Conservation (phyloP, 306 rosid species). For the Citrullus mucosospermus region DNA sequence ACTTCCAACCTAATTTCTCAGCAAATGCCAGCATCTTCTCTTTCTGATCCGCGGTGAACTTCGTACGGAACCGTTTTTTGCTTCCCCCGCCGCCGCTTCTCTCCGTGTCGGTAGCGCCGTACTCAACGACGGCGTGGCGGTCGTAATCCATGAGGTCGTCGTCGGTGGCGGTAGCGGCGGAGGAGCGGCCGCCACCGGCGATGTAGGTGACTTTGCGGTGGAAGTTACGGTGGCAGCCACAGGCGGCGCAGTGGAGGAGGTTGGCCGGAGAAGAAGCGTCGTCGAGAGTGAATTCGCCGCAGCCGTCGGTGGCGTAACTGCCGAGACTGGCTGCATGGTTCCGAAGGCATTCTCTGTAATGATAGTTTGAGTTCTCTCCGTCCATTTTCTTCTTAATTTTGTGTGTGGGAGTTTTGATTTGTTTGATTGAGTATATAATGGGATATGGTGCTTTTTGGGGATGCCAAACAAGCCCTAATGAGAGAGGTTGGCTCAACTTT, state of each 20-base stretch:
- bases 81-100: not conserved
- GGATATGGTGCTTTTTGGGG: not conserved
- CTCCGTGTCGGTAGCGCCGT: constrained; percentile 3
- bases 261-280: constrained; percentile 9
- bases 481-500: not conserved
- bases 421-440: constrained; percentile 5
- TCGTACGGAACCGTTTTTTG: constrained; percentile 61
- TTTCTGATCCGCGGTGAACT: constrained; percentile 69
- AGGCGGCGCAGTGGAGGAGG: constrained; percentile 52
- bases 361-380: constrained; percentile 21
- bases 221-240: constrained; percentile 84
- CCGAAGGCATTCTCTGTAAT: constrained; percentile 60
- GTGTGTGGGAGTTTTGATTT: not conserved
- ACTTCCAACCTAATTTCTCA: constrained; percentile 43
- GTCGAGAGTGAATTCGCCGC: constrained; percentile 69
- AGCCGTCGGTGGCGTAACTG: constrained; percentile 89
- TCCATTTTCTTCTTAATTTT: constrained; percentile 3
- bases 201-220: constrained; percentile 48
- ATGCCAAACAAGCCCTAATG: constrained; percentile 1
- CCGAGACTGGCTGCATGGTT: constrained; percentile 96
- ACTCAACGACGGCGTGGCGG: constrained; percentile 1
- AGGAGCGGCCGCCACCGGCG: not conserved
- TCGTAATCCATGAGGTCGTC: constrained; percentile 4
- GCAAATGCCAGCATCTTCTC: constrained; percentile 84
- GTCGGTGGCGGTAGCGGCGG: not conserved